Evolutionary conservation across 768 basidiomycete species (phyloP).

Genomic region (Russula earlei): DNA sequence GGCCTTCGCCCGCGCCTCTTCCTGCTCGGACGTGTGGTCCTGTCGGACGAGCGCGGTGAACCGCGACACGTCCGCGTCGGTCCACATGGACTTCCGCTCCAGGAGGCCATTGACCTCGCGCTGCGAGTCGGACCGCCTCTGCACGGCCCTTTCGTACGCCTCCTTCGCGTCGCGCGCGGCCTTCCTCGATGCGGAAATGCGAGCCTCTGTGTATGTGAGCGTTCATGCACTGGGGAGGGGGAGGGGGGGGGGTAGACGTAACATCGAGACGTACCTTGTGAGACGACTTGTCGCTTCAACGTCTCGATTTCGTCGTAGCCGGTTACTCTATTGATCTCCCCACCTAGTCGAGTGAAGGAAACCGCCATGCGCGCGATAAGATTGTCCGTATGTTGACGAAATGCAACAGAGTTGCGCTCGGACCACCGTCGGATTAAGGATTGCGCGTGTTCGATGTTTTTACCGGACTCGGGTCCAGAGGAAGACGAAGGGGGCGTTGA

Average conservation of each 20-base stretch:
- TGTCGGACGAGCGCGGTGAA: conserved; percentile 87
- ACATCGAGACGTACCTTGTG: conserved; percentile 54
- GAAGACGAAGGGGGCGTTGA: not conserved
- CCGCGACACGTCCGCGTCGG: conserved; percentile 71
- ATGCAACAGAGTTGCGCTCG: conserved; percentile 25
- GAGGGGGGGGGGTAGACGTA: no score
- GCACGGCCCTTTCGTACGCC: conserved; percentile 70
- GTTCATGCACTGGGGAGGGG: not conserved
- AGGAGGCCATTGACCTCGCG: conserved; percentile 93
- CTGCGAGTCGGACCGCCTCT: conserved; percentile 74
- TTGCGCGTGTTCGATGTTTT: not conserved
- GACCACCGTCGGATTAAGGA: conserved; percentile 37
- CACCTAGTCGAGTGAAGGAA: conserved; percentile 65
- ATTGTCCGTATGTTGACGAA: conserved; percentile 47
- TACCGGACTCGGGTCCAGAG: not conserved
- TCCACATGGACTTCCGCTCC: conserved; percentile 91
- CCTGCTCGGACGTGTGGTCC: conserved; percentile 81
- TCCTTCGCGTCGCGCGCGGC: conserved; percentile 65
- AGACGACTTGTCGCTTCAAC: conserved; percentile 65
- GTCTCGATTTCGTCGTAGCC: conserved; percentile 89
- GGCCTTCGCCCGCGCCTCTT: conserved; percentile 60
- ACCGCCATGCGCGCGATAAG: conserved; percentile 48
- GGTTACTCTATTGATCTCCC: conserved; percentile 75
- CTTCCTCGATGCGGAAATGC: conserved; percentile 56
- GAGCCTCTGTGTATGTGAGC: conserved; percentile 46